phyloP scores from a whole-genome alignment of 805 yeast genomes.

The Wickerhamomyces pijperi region DNA sequence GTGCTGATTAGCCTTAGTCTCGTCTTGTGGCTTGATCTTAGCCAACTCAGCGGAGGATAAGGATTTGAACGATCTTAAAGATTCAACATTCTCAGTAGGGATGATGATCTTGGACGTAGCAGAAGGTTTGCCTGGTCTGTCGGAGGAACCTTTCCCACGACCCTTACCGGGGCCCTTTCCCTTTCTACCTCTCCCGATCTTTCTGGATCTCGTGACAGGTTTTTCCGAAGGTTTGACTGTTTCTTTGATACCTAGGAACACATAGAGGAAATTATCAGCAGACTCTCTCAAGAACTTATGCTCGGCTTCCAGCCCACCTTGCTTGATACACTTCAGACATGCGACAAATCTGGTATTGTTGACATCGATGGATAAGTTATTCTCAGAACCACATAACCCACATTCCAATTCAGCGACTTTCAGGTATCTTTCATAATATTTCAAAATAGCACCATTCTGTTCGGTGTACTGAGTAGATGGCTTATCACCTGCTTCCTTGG shows the following conservation, averaged over 20 bases:
- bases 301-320: slow-evolving; percentile 8
- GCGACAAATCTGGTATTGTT: slow-evolving; percentile 19
- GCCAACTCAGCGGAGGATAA: slow-evolving; percentile 17
- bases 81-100: slow-evolving; percentile 26
- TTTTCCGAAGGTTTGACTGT: slow-evolving; percentile 6
- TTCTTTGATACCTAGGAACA: slow-evolving; percentile 37
- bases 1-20: slow-evolving; percentile 1
- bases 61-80: slow-evolving; percentile 28
- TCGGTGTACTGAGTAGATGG: slow-evolving; percentile 40
- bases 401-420: slow-evolving; percentile 43
- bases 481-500: slow-evolving; percentile 28
- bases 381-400: slow-evolving; percentile 30
- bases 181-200: slow-evolving; percentile 24
- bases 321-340: slow-evolving; percentile 32
- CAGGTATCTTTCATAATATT: slow-evolving; percentile 33
- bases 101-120: slow-evolving; percentile 24
- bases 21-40: slow-evolving; percentile 13
- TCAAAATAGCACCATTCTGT: slow-evolving; percentile 44
- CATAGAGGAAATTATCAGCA: slow-evolving; percentile 35
- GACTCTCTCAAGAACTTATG: slow-evolving; percentile 30
- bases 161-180: slow-evolving; percentile 11
- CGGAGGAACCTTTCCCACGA: slow-evolving; percentile 4
- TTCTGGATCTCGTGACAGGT: slow-evolving; percentile 19
- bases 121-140: slow-evolving; percentile 8
- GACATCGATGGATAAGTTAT: slow-evolving; percentile 26